These are phyloP conservation scores for Teratosphaeria viscida DNA, from an alignment of 2,329 filamentous ascomycete genomes.

Conservation along the genomic window DNA sequence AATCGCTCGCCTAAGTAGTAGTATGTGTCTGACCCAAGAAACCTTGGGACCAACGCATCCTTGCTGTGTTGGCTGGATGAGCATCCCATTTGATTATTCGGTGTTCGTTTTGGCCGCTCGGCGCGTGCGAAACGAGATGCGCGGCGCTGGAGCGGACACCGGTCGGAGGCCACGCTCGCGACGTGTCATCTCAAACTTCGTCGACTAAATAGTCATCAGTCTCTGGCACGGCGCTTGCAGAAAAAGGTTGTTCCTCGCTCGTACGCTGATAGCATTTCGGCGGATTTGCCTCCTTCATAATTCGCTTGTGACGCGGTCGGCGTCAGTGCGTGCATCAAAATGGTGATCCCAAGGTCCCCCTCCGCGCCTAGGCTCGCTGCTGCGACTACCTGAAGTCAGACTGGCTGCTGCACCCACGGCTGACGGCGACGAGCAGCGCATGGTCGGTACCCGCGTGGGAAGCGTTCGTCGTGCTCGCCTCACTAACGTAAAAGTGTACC, in stretches of 20 bases:
- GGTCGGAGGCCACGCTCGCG: neutral
- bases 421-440: neutral
- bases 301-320: neutral
- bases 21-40: neutral
- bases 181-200: neutral
- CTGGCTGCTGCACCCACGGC: neutral
- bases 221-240: neutral
- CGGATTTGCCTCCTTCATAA: neutral
- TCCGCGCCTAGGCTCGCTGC: neutral
- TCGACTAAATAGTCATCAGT: neutral
- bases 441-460: neutral
- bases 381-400: neutral
- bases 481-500: neutral
- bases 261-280: neutral
- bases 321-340: neutral
- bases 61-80: neutral
- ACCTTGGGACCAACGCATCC: neutral
- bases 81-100: neutral
- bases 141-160: neutral
- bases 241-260: neutral
- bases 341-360: neutral
- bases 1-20: neutral
- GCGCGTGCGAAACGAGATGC: neutral
- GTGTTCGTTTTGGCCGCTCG: neutral
- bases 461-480: neutral